Conservation (phyloP, 805 yeast species). For the Saccharomycopsis sp. region DNA sequence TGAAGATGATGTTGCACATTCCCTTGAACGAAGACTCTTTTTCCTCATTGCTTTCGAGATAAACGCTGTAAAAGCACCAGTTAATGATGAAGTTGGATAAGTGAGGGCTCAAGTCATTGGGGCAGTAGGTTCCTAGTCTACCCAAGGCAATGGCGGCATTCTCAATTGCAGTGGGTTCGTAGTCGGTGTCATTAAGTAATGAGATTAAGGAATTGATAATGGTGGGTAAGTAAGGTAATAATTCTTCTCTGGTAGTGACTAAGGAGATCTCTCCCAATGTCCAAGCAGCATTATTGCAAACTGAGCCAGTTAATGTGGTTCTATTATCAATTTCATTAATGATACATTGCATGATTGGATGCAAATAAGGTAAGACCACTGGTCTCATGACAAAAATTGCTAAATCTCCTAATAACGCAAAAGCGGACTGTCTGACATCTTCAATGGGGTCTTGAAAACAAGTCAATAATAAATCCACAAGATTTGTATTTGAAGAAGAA, state of each 20-base stretch:
- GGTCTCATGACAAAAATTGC: constrained; percentile 46
- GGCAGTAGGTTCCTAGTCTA: constrained; percentile 58
- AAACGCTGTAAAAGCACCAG: constrained; percentile 66
- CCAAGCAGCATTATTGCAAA: constrained; percentile 89
- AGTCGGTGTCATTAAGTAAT: constrained; percentile 42
- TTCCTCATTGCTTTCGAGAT: constrained; percentile 71
- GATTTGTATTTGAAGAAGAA: constrained; percentile 22
- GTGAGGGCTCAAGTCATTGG: constrained; percentile 49
- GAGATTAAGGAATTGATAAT: constrained; percentile 48
- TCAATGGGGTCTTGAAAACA: constrained; percentile 67
- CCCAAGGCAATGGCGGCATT: constrained; percentile 89
- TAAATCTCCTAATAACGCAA: constrained; percentile 85
- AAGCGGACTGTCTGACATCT: constrained; percentile 91
- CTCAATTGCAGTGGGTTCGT: constrained; percentile 60
- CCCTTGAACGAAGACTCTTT: constrained; percentile 84
- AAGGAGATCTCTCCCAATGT: constrained; percentile 79
- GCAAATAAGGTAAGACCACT: constrained; percentile 37
- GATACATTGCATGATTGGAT: constrained; percentile 51
- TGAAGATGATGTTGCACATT: constrained; percentile 55
- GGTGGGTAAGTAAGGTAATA: constrained; percentile 43
- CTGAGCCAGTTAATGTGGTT: constrained; percentile 42
- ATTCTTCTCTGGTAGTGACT: constrained; percentile 35
- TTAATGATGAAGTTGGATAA: constrained; percentile 44
- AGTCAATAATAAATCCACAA: constrained; percentile 53
- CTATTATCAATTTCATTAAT: constrained; percentile 56